phyloP scores from a whole-genome alignment of 805 yeast genomes.

The Debaryomyces maramus region DNA sequence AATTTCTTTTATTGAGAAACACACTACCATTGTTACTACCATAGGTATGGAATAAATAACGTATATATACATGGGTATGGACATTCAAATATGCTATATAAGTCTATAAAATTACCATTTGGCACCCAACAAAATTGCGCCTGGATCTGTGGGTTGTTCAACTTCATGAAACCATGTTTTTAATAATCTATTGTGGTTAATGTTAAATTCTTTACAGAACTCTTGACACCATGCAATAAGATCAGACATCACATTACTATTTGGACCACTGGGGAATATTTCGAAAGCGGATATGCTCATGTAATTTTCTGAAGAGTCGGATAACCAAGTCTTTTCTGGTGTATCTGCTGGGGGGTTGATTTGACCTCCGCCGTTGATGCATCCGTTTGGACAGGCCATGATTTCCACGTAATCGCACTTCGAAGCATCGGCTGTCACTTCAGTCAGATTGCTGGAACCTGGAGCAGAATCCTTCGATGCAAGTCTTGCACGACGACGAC shows the following conservation, averaged over 20 bases:
- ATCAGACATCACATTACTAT: constrained; percentile 1
- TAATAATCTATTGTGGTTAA: constrained; percentile 38
- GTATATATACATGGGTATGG: background rate
- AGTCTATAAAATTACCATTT: constrained; percentile 46
- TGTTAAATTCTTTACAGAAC: constrained; percentile 30
- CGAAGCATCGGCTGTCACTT: constrained; percentile 55
- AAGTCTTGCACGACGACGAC: constrained; percentile 45
- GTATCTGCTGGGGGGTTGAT: constrained; percentile 48
- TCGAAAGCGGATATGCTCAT: constrained; percentile 26
- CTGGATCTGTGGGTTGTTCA: constrained; percentile 51
- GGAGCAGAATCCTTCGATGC: constrained; percentile 7
- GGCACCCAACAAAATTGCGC: constrained; percentile 50
- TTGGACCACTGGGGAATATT: constrained; percentile 6
- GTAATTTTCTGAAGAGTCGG: constrained; percentile 35
- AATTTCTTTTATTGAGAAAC: background rate
- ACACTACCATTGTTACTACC: background rate
- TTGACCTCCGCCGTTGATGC: constrained; percentile 97
- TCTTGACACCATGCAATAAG: constrained; percentile 10
- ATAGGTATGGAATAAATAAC: background rate
- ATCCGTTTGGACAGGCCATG: constrained; percentile 98
- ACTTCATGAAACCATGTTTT: constrained; percentile 50
- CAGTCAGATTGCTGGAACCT: constrained; percentile 5
- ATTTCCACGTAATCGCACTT: constrained; percentile 83
- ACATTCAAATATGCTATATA: too few relatives aligned
- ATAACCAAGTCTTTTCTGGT: constrained; percentile 46